These are phyloP conservation scores for Metschnikowia peoriensis DNA, from an alignment of 805 yeast species.

Conservation along the genomic window DNA sequence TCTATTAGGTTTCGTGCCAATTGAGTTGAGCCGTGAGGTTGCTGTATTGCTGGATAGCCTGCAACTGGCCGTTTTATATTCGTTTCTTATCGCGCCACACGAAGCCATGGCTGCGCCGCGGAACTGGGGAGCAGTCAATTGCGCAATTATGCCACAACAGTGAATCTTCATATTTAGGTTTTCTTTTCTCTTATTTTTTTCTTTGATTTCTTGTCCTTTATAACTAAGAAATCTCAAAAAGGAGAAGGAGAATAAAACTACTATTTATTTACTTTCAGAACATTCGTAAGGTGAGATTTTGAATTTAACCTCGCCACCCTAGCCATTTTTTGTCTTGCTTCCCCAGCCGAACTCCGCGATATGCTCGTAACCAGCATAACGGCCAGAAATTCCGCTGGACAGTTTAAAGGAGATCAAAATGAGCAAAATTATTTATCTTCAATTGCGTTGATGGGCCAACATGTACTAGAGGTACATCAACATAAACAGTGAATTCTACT, in stretches of 20 bases:
- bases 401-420: no score
- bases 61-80: neutral
- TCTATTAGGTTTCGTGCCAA: neutral
- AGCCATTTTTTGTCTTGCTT: neutral
- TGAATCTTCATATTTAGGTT: neutral
- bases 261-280: no score
- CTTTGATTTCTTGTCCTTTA: no score
- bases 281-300: no score
- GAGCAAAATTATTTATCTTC: no score
- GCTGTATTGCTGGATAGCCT: neutral
- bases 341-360: neutral
- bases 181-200: no score
- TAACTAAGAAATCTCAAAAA: neutral
- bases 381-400: neutral
- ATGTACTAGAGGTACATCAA: no score
- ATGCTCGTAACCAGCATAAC: neutral
- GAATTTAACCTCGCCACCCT: no score
- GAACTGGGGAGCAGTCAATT: neutral
- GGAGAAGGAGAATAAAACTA: no score
- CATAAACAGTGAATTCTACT: no score
- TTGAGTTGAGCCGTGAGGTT: neutral
- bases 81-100: constrained; percentile 16
- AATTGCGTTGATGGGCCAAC: neutral
- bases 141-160: neutral
- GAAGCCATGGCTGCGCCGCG: constrained; percentile 8